phyloP scores from a whole-genome alignment of 768 basidiomycete genomes.

The Paxillus rubicundulus region DNA sequence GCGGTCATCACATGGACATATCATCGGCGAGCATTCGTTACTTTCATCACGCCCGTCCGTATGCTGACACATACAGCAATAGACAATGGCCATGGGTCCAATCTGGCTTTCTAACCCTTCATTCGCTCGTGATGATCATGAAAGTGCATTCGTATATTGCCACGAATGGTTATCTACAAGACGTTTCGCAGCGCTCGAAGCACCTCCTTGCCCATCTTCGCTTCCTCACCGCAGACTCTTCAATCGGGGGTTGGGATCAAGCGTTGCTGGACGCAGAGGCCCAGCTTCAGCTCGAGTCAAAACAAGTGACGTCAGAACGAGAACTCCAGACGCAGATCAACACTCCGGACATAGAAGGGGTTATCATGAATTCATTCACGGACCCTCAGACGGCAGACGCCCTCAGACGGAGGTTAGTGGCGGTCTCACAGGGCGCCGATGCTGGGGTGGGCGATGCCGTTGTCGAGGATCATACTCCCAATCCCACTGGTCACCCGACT shows the following conservation, averaged over 20 bases:
- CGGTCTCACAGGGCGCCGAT: constrained; percentile 22
- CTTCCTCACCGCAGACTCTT: constrained; percentile 38
- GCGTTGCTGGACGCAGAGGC: constrained; percentile 51
- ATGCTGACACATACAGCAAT: background rate
- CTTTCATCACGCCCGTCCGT: background rate
- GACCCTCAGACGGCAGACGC: constrained; percentile 51
- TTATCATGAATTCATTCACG: constrained; percentile 46
- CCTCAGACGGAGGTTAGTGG: constrained; percentile 56
- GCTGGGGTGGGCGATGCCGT: constrained; percentile 4
- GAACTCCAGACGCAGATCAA: constrained; percentile 28
- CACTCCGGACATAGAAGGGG: constrained; percentile 47
- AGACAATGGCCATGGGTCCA: constrained; percentile 99
- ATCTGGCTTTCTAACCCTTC: constrained; percentile 84
- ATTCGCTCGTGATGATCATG: constrained; percentile 90
- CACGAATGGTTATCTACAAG: constrained; percentile 80
- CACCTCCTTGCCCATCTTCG: constrained; percentile 44
- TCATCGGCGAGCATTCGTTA: constrained; percentile 51
- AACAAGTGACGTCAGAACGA: constrained; percentile 18
- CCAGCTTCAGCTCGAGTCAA: constrained; percentile 30
- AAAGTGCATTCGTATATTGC: constrained; percentile 95
- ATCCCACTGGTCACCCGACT: constrained; percentile 2
- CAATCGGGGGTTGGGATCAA: constrained; percentile 64
- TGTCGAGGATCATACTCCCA: background rate
- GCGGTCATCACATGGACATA: constrained; percentile 87
- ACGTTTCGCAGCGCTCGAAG: constrained; percentile 46